Conservation (phyloP, 2,329 filamentous ascomycete species). For the Curvularia lunata region DNA sequence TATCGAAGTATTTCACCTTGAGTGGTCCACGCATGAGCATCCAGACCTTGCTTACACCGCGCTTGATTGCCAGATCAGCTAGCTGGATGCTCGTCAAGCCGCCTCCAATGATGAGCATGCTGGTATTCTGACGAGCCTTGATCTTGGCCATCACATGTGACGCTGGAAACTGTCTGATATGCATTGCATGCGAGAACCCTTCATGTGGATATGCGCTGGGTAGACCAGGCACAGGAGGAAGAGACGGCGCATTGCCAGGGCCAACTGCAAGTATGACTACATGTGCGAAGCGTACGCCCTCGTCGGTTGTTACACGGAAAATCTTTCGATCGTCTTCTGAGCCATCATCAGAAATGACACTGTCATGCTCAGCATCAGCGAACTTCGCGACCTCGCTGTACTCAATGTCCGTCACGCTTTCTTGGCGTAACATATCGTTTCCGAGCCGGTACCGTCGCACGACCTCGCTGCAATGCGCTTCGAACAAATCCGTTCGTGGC, state of each 20-base stretch:
- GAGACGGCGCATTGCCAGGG: slow-evolving; percentile 61
- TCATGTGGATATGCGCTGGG: slow-evolving; percentile 47
- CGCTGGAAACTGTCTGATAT: slow-evolving; percentile 66
- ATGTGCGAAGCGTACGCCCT: slow-evolving; percentile 62
- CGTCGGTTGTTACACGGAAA: slow-evolving; percentile 69
- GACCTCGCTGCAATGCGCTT: slow-evolving; percentile 51
- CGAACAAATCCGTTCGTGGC: slow-evolving; percentile 51
- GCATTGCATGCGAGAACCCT: slow-evolving; percentile 69
- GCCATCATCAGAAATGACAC: slow-evolving; percentile 25
- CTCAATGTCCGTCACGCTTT: slow-evolving; percentile 66
- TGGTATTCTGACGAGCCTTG: slow-evolving; percentile 54
- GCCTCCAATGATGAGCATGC: slow-evolving; percentile 74
- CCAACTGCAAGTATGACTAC: slow-evolving; percentile 75
- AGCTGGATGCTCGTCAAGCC: slow-evolving; percentile 79
- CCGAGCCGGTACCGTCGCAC: slow-evolving; percentile 56
- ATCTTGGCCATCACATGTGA: slow-evolving; percentile 61
- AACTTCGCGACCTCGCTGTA: slow-evolving; percentile 58
- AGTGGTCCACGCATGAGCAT: slow-evolving; percentile 68
- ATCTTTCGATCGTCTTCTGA: slow-evolving; percentile 57
- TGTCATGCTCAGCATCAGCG: slow-evolving; percentile 25
- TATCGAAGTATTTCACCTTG: slow-evolving; percentile 77
- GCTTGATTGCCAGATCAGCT: slow-evolving; percentile 68
- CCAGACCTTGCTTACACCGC: slow-evolving; percentile 71
- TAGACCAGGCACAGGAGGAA: slow-evolving; percentile 57
- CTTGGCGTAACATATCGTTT: slow-evolving; percentile 64